These are phyloP conservation scores for Flaveria ramosissima DNA, from an alignment of 129 eudicot genomes.

Conservation along the genomic window DNA sequence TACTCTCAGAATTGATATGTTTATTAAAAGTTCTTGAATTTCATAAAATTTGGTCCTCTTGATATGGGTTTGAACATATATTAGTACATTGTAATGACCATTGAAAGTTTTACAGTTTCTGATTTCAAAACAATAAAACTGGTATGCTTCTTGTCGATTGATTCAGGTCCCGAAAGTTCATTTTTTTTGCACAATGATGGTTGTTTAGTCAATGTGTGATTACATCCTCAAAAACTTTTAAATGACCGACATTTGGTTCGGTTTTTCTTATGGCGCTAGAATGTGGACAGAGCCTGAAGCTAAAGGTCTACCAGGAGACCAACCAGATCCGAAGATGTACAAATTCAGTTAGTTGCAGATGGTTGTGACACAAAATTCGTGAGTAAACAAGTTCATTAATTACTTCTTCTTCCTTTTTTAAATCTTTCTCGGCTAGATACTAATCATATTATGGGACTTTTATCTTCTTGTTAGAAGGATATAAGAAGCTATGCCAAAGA, in stretches of 20 bases:
- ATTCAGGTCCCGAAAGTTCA: background rate
- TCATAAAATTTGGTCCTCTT: too few species aligned
- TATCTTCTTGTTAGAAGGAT: slow-evolving; percentile 42
- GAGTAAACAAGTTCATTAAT: slow-evolving; percentile 37
- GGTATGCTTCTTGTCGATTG: background rate
- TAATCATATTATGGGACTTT: background rate
- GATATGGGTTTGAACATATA: background rate
- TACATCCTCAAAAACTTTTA: background rate
- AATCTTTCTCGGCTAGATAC: background rate
- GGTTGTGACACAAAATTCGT: slow-evolving; percentile 63
- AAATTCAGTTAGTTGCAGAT: slow-evolving; percentile 57
- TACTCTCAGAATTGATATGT: too few species aligned
- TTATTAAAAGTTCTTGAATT: too few species aligned
- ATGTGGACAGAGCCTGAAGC: slow-evolving; percentile 93
- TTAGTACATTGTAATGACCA: background rate
- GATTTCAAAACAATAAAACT: background rate
- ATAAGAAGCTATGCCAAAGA: slow-evolving; percentile 51
- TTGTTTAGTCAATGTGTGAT: background rate
- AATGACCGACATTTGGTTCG: background rate
- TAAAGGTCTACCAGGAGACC: slow-evolving; percentile 51
- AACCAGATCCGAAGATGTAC: slow-evolving; percentile 47
- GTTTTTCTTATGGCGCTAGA: slow-evolving; percentile 41
- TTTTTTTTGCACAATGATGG: background rate
- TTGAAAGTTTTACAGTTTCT: background rate
- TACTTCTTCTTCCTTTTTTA: background rate